Base-by-base conservation (phyloP, 2,329 filamentous ascomycete species). In the Mycosphaerella arachidis region DNA sequence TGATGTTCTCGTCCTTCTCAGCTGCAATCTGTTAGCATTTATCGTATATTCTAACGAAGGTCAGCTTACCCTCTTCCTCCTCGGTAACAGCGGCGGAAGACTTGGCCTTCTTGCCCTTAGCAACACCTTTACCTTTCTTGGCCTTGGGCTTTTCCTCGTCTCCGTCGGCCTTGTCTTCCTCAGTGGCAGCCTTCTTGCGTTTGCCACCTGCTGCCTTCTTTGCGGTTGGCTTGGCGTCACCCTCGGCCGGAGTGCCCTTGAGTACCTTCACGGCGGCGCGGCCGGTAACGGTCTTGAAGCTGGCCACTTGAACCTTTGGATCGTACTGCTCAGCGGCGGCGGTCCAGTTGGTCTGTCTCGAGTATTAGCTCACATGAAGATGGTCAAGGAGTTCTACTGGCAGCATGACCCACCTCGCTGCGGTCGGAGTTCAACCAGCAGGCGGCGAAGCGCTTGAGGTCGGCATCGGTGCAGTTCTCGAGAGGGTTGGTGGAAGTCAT, bases 391-490 rank as follows among this genome's bases (percentile, higher is more conserved):
- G 29, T 16, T 48, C 27, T 33, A 24, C 8, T 3, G 16, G 27
- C n/a, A 31, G 16, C 52, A 43, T 12, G 51, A 48, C 48, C 24
- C 30, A 58, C 56, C 24, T 35, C 40, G 48, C 46, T 46, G 16
- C 31, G 50, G 45, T 51, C 45, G n/a, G 37, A 56, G 48, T 40
- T 54, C 8, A 66, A 57, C 60, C 61, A 66, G 53, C 63, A 65
- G 12, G 53, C 45, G 48, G 64, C 63, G 57, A 65, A 65, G 59
- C 64, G 64, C 43, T 57, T 58, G 30, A 65, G 56, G 53, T 66
- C 64, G 45, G 16, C 37, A 0, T 63, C 63, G 12, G 53, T 5
- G 48, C 51, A 46, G 31, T 40, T 30, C 12, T 57, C 43, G 54
- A 63, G 53, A 43, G 29, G n/a, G 45, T 35, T 53, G 53, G 52